Conservation (phyloP, 768 basidiomycete genomes). For the Leucocoprinus leucothites region DNA sequence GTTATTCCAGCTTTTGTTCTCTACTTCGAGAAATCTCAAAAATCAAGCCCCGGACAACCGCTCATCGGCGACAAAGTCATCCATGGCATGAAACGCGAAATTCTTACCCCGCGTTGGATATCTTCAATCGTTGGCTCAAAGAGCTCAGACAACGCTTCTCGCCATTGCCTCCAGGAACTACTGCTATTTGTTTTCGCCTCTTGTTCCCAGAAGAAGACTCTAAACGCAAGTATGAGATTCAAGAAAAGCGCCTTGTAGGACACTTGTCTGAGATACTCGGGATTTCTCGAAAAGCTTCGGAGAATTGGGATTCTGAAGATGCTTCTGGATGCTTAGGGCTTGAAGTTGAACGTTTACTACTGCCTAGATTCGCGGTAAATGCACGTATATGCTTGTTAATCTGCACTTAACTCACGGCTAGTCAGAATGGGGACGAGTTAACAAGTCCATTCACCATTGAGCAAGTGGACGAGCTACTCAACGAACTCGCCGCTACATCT, state of each 20-base stretch:
- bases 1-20: constrained; percentile 41
- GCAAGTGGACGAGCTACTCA: constrained; percentile 64
- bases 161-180: constrained; percentile 51
- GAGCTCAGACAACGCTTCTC: constrained; percentile 37
- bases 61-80: constrained; percentile 3
- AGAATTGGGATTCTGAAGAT: constrained; percentile 38
- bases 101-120: constrained; percentile 34
- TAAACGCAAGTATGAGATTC: constrained; percentile 67
- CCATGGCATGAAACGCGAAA: constrained; percentile 14
- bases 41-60: constrained; percentile 27
- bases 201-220: constrained; percentile 85
- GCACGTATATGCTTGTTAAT: constrained; percentile 7
- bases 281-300: constrained; percentile 26
- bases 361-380: constrained; percentile 35
- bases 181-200: constrained; percentile 61
- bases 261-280: constrained; percentile 50
- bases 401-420: neutral
- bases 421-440: constrained; percentile 26
- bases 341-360: constrained; percentile 50
- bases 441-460: constrained; percentile 35
- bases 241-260: constrained; percentile 58
- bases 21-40: constrained; percentile 44
- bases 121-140: constrained; percentile 43
- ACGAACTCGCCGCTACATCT: constrained; percentile 71
- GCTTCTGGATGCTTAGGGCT: constrained; percentile 68